Evolutionary conservation across 345 rosid species (phyloP).

Genomic region (Eucalyptus victrix): DNA sequence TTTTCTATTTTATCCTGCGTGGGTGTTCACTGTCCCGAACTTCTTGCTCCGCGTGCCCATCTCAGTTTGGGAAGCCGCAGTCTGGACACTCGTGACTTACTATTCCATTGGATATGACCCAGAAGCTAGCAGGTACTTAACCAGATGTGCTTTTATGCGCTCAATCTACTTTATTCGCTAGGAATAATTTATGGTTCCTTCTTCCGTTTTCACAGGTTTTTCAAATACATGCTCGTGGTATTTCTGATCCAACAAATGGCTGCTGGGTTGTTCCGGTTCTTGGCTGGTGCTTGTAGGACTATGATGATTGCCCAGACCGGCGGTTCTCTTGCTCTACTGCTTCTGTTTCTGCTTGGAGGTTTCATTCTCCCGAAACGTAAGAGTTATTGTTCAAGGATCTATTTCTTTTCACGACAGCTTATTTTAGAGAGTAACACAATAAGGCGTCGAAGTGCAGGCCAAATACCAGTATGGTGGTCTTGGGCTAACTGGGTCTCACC

Average conservation of each 20-base stretch:
- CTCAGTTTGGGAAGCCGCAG: constrained; percentile 24
- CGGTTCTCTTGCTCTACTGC: neutral
- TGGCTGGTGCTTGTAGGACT: neutral
- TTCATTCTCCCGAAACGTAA: constrained; percentile 71
- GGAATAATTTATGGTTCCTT: neutral
- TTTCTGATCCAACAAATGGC: neutral
- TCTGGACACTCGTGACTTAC: constrained; percentile 62
- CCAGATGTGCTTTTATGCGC: neutral
- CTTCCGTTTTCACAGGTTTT: neutral
- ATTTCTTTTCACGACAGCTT: neutral
- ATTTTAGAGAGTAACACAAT: neutral
- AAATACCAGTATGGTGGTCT: constrained; percentile 75
- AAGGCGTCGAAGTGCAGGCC: constrained; percentile 12
- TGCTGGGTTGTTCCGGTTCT: neutral
- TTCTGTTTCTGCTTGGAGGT: constrained; percentile 43
- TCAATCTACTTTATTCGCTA: neutral
- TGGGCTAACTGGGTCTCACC: constrained; percentile 98
- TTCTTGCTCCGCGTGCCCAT: constrained; percentile 29
- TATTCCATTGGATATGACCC: constrained; percentile 66
- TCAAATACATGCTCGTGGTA: neutral
- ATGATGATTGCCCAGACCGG: neutral
- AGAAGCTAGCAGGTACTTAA: constrained; percentile 22
- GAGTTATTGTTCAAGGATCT: neutral
- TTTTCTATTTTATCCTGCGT: constrained; percentile 53
- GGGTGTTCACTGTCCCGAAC: constrained; percentile 59